Evolutionary conservation across 805 yeast species (phyloP).

Genomic region (Nakazawaea sp.): DNA sequence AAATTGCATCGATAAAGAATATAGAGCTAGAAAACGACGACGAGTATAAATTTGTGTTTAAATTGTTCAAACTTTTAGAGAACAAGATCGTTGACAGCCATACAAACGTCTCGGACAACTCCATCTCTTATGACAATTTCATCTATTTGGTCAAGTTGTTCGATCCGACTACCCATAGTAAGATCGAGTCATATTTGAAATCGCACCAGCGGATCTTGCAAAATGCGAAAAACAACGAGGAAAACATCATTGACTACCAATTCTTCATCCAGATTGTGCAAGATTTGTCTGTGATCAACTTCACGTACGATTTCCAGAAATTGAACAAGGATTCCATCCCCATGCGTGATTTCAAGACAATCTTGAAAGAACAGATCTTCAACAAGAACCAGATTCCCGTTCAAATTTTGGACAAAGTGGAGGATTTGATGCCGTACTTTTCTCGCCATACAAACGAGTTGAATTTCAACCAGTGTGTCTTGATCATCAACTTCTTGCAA

Average conservation of each 20-base stretch:
- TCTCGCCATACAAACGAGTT: constrained; percentile 24
- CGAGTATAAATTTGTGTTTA: constrained; percentile 45
- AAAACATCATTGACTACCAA: not conserved
- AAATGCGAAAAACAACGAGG: not conserved
- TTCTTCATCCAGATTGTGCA: constrained; percentile 18
- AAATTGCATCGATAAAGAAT: constrained; percentile 7
- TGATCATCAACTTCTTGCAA: constrained; percentile 36
- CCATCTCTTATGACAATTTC: constrained; percentile 16
- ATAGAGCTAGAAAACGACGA: constrained; percentile 22
- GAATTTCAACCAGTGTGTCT: constrained; percentile 39
- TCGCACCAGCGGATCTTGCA: constrained; percentile 6
- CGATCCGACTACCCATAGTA: constrained; percentile 10
- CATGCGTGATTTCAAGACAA: constrained; percentile 14
- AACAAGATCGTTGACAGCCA: constrained; percentile 16
- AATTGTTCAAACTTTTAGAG: constrained; percentile 45
- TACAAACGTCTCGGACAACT: constrained; percentile 5
- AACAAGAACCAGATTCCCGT: constrained; percentile 20
- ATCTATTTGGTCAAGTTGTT: constrained; percentile 13
- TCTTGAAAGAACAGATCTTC: constrained; percentile 19
- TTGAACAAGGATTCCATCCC: constrained; percentile 12
- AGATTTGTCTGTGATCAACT: constrained; percentile 21
- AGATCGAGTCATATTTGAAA: constrained; percentile 9
- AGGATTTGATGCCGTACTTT: constrained; percentile 31
- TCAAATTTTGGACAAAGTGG: constrained; percentile 62
- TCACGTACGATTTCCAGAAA: constrained; percentile 16